These are phyloP conservation scores for Sclerotinia glacialis DNA, from an alignment of 2,329 filamentous ascomycete genomes.

Conservation along the genomic window DNA sequence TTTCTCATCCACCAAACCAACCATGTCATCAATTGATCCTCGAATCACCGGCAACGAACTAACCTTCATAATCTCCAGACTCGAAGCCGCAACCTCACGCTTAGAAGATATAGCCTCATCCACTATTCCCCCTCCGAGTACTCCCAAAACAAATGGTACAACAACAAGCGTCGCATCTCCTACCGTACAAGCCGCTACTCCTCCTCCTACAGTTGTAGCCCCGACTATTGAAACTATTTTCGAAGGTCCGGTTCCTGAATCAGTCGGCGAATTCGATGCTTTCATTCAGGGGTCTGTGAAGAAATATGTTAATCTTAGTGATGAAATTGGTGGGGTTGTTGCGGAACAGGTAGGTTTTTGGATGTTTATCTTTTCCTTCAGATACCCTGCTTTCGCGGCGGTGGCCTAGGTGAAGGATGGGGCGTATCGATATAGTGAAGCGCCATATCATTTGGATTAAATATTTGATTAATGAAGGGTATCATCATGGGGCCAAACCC, in stretches of 20 bases:
- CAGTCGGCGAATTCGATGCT: constrained; percentile 83
- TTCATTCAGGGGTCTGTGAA: constrained; percentile 72
- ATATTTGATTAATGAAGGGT: background rate
- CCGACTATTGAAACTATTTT: constrained; percentile 35
- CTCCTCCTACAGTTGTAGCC: constrained; percentile 23
- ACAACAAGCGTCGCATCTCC: constrained; percentile 38
- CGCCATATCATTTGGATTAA: background rate
- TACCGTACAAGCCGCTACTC: background rate
- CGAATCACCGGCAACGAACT: constrained; percentile 33
- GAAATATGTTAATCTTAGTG: constrained; percentile 74
- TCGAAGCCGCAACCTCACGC: constrained; percentile 93
- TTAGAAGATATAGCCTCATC: constrained; percentile 93
- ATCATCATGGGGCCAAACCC: background rate
- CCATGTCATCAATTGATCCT: constrained; percentile 34
- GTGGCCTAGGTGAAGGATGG: background rate
- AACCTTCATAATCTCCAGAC: constrained; percentile 54
- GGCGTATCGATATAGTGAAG: background rate
- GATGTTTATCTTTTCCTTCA: background rate
- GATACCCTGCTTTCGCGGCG: background rate
- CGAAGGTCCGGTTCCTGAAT: constrained; percentile 63
- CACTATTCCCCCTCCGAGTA: constrained; percentile 55
- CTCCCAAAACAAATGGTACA: constrained; percentile 49
- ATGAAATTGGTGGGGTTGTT: constrained; percentile 72
- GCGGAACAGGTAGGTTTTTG: constrained; percentile 68
- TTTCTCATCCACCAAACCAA: constrained; percentile 13